Conservation (phyloP, 78 protist genomes). For the Creolimax fragrantissima region DNA sequence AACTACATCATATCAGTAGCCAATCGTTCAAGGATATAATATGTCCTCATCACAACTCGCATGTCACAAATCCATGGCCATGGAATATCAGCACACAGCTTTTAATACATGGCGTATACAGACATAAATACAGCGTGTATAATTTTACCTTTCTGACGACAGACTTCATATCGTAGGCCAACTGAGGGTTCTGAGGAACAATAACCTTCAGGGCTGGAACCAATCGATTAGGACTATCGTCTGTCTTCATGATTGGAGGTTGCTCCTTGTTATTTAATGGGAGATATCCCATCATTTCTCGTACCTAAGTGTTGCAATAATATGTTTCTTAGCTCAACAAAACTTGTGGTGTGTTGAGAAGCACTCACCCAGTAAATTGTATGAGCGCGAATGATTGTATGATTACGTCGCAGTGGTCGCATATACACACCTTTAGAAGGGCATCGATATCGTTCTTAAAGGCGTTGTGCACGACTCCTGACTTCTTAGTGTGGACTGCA, state of each 20-base stretch:
- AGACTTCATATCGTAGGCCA: constrained; percentile 89
- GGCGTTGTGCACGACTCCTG: constrained; percentile 84
- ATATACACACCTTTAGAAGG: constrained; percentile 15
- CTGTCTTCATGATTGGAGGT: constrained; percentile 51
- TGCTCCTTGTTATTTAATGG: constrained; percentile 64
- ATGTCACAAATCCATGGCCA: too few species aligned
- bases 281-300: constrained; percentile 63
- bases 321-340: too few species aligned
- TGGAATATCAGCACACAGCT: too few species aligned
- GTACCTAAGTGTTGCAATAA: background rate
- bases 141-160: constrained; percentile 62
- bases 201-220: constrained; percentile 46
- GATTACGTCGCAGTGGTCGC: too few species aligned
- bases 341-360: too few species aligned
- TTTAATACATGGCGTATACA: too few species aligned
- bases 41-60: too few species aligned
- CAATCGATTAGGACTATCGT: constrained; percentile 55
- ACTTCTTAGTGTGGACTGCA: constrained; percentile 64
- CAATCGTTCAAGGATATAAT: too few species aligned
- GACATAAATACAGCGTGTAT: too few species aligned
- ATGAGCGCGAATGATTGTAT: too few species aligned
- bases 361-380: too few species aligned
- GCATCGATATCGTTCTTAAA: constrained; percentile 85
- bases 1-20: too few species aligned
- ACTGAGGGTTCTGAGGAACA: constrained; percentile 75